Evolutionary conservation across 2,329 filamentous ascomycete genomes (phyloP).

Genomic region (Knoxdaviesia proteae): DNA sequence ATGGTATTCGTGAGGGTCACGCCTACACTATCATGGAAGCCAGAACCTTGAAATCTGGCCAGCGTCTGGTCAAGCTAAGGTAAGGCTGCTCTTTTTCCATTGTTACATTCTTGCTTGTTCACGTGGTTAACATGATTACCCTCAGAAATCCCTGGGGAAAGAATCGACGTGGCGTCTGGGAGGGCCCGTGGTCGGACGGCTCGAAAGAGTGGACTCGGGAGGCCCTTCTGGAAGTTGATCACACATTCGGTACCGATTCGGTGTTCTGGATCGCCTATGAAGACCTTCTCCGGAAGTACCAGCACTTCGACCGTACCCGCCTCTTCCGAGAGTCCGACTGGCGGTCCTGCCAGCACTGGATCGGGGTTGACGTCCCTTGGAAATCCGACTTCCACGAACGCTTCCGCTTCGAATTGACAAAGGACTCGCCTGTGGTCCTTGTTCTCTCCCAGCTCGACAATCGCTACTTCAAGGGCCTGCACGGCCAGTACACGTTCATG

Average conservation of each 20-base stretch:
- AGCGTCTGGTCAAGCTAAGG: conserved; percentile 35
- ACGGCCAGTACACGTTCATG: conserved; percentile 34
- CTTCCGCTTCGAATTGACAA: conserved; percentile 34
- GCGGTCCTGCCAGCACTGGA: conserved; percentile 37
- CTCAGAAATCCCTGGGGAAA: conserved; percentile 38
- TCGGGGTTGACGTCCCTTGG: conserved; percentile 41
- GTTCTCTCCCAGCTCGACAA: conserved; percentile 41
- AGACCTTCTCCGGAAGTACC: conserved; percentile 40
- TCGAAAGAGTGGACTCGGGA: conserved; percentile 41
- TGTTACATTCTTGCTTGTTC: not conserved
- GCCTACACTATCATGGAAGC: conserved; percentile 30
- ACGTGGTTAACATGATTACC: not conserved
- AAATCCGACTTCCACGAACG: conserved; percentile 39
- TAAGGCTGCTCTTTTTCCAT: conserved; percentile 5
- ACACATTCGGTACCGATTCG: conserved; percentile 39
- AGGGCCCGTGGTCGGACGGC: conserved; percentile 37
- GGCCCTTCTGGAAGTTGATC: conserved; percentile 32
- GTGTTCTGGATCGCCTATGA: conserved; percentile 44
- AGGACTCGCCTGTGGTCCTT: conserved; percentile 35
- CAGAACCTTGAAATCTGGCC: conserved; percentile 20
- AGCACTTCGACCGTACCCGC: conserved; percentile 38
- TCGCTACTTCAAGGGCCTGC: conserved; percentile 39
- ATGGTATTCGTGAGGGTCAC: conserved; percentile 36
- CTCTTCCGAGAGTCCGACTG: conserved; percentile 38
- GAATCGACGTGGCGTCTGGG: conserved; percentile 25